Conservation (phyloP, 1,139 yeast species). For the Debaryomyces subglobosus region DNA sequence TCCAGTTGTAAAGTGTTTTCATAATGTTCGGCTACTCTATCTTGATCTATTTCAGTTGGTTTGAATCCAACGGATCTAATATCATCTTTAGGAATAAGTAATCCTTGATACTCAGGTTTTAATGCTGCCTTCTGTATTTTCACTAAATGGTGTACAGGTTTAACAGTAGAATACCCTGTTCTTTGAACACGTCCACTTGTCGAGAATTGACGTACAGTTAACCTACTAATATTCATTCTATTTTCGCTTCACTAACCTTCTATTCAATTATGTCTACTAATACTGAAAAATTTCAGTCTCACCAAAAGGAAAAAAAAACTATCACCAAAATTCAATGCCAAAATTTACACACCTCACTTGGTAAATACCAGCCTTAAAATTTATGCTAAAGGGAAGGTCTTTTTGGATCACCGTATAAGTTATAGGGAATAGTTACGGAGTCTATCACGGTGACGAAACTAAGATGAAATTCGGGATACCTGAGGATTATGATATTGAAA, state of each 20-base stretch:
- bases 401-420: not conserved
- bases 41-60: slow-evolving; percentile 74
- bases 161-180: slow-evolving; percentile 77
- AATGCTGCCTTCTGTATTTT: slow-evolving; percentile 70
- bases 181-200: slow-evolving; percentile 44
- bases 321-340: slow-evolving; percentile 1
- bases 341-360: not conserved
- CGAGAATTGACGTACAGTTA: slow-evolving; percentile 50
- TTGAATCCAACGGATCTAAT: slow-evolving; percentile 74
- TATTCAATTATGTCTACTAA: not conserved
- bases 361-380: slow-evolving; percentile 1
- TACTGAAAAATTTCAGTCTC: slow-evolving; percentile 12
- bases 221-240: slow-evolving; percentile 22
- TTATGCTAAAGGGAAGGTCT: not conserved
- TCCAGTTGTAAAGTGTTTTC: slow-evolving; percentile 74
- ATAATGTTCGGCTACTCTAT: slow-evolving; percentile 81
- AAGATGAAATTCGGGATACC: slow-evolving; percentile 34
- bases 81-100: slow-evolving; percentile 69
- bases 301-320: not conserved
- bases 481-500: slow-evolving; percentile 23
- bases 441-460: not conserved
- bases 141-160: slow-evolving; percentile 91
- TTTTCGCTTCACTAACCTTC: not conserved
- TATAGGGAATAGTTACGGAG: not conserved
- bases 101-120: slow-evolving; percentile 68